A percentile compares a stretch with the other conserved stretches of the same genome.
These are phyloP conservation scores for Umbilicus rupestris DNA, from an alignment of 164 flowering plant species.

Conservation along the genomic window DNA sequence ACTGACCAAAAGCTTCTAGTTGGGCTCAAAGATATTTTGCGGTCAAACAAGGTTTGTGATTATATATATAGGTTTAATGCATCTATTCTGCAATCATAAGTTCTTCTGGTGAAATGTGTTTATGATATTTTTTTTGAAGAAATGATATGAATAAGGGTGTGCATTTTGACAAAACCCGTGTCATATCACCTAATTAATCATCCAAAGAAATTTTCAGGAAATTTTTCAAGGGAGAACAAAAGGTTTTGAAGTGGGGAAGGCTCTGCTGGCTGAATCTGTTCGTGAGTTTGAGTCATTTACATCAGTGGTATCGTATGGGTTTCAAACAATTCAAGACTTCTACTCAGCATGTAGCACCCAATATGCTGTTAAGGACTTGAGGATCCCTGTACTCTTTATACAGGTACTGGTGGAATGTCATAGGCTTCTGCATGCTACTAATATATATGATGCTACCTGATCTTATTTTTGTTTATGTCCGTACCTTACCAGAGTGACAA, in stretches of 20 bases:
- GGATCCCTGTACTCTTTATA: slow-evolving; percentile 85
- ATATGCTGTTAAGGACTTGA: slow-evolving; percentile 48
- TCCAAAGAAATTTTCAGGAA: slow-evolving; percentile 39
- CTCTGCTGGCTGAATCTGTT: slow-evolving; percentile 53
- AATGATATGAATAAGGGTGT: neutral
- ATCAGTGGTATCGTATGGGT: slow-evolving; percentile 82
- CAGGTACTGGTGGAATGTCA: slow-evolving; percentile 41
- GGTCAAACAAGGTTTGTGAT: slow-evolving; percentile 61
- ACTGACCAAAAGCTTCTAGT: slow-evolving; percentile 47
- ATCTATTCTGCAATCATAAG: neutral
- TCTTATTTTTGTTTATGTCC: neutral
- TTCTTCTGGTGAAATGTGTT: neutral
- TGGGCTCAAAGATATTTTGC: slow-evolving; percentile 69
- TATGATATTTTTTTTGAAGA: neutral
- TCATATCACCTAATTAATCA: neutral
- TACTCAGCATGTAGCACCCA: slow-evolving; percentile 69
- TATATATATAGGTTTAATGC: neutral
- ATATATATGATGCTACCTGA: neutral
- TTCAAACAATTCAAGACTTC: slow-evolving; percentile 62
- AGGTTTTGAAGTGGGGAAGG: slow-evolving; percentile 69
- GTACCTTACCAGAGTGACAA: slow-evolving; percentile 50
- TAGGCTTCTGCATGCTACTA: neutral
- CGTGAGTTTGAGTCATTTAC: slow-evolving; percentile 81
- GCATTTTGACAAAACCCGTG: neutral
- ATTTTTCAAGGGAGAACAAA: slow-evolving; percentile 79